These are phyloP conservation scores for Pseudoturritis turrita DNA, from an alignment of 345 rosid genomes.

Conservation along the genomic window DNA sequence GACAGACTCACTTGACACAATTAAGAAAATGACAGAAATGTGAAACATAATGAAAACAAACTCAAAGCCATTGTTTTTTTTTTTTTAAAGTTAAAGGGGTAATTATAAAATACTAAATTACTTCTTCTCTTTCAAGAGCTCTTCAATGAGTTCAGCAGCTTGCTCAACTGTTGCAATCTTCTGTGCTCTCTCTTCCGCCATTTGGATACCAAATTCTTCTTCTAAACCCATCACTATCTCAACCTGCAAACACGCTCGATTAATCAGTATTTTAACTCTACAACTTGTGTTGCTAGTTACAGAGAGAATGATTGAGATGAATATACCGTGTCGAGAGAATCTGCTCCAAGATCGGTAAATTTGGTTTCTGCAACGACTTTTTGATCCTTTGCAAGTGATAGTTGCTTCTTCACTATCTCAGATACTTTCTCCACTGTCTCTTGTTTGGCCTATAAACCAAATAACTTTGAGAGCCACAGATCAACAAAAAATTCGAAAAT, in stretches of 20 bases:
- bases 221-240: slow-evolving; percentile 80
- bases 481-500: not conserved
- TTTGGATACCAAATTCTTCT: slow-evolving; percentile 57
- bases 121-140: slow-evolving; percentile 41
- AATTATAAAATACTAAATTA: not conserved
- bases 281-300: not conserved
- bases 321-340: slow-evolving; percentile 71
- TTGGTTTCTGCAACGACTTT: slow-evolving; percentile 47
- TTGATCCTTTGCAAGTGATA: slow-evolving; percentile 38
- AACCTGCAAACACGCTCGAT: slow-evolving; percentile 35
- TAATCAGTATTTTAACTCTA: not conserved
- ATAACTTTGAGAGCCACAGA: not conserved
- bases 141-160: slow-evolving; percentile 63
- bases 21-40: not conserved
- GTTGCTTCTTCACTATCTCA: slow-evolving; percentile 58
- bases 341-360: slow-evolving; percentile 64
- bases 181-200: slow-evolving; percentile 64
- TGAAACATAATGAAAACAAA: slow-evolving; percentile 9
- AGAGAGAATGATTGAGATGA: not conserved
- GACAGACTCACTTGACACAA: slow-evolving; percentile 4
- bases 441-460: slow-evolving; percentile 47
- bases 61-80: not conserved
- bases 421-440: slow-evolving; percentile 62
- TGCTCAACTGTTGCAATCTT: slow-evolving; percentile 57
- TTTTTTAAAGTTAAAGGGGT: not conserved